These are phyloP conservation scores for Myxozyma neotropica DNA, from an alignment of 805 yeast species.

Conservation along the genomic window DNA sequence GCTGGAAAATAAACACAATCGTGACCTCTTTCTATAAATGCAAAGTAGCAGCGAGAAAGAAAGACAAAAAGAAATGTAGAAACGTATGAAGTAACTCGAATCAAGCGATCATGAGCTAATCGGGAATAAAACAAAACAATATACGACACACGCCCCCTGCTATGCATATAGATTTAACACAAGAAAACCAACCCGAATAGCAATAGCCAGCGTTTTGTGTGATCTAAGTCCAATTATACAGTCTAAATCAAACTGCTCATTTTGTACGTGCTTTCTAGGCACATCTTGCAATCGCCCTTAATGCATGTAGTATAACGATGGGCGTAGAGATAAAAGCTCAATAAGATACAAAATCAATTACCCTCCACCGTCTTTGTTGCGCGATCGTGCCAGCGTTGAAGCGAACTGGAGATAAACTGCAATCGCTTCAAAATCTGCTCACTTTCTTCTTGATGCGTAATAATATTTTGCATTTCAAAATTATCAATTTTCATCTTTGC, in stretches of 20 bases:
- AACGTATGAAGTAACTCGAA: not conserved
- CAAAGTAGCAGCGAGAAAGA: not conserved
- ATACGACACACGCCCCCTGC: not conserved
- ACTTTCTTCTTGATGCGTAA: constrained; percentile 1
- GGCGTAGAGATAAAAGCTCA: too few species aligned
- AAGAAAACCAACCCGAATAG: not conserved
- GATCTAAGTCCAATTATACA: too few species aligned
- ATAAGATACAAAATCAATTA: not conserved
- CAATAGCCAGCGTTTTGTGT: not conserved
- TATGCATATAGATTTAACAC: not conserved
- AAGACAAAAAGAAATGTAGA: not conserved
- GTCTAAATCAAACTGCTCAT: not conserved
- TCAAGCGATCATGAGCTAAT: not conserved
- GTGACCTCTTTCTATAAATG: not conserved
- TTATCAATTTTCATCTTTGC: not conserved
- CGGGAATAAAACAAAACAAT: not conserved
- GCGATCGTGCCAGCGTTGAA: constrained; percentile 13
- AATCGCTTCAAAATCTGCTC: constrained; percentile 17
- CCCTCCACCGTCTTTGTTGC: not conserved
- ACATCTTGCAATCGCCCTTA: not conserved
- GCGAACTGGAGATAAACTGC: constrained; percentile 10
- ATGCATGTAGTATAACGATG: not conserved
- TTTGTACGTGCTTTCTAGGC: too few species aligned
- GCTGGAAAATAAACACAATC: too few species aligned
- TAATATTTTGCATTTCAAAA: not conserved